Percentiles rank a stretch among this genome's conserved stretches.
Evolutionary conservation across 495 filamentous ascomycete species (phyloP).

Genomic region (Aspergillus bertholletiae): DNA sequence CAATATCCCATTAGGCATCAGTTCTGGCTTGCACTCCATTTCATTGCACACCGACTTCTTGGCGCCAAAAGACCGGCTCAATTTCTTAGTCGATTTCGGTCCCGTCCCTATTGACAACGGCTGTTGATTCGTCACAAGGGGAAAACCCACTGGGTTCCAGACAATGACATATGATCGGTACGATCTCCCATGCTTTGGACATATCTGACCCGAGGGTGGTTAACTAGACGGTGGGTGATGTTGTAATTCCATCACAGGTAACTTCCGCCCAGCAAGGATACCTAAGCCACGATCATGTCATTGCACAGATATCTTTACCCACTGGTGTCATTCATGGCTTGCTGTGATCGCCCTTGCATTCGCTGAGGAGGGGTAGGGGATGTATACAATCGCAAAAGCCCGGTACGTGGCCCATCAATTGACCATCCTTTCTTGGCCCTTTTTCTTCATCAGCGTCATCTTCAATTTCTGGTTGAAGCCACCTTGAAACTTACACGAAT

Average conservation of each 20-base stretch:
- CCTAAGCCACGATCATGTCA: background rate
- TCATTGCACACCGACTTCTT: conserved; percentile 4
- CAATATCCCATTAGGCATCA: background rate
- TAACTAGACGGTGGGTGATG: no score
- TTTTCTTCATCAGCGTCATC: no score
- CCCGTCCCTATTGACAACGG: background rate
- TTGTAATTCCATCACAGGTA: background rate
- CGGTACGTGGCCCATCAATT: background rate
- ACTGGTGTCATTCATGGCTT: no score
- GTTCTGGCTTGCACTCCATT: background rate
- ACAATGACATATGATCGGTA: background rate
- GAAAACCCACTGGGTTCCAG: background rate
- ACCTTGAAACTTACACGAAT: no score
- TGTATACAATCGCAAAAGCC: background rate
- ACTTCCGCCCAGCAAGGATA: background rate
- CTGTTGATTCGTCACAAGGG: background rate
- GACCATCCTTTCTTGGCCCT: no score
- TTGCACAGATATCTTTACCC: no score
- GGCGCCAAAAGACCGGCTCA: background rate
- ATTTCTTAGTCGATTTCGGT: background rate
- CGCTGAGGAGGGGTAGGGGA: no score
- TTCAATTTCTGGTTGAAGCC: no score
- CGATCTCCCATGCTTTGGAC: background rate
- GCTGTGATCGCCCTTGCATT: background rate
- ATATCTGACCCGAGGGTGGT: background rate